Base-by-base conservation (phyloP, 306 rosid species). In the Cercis canadensis region DNA sequence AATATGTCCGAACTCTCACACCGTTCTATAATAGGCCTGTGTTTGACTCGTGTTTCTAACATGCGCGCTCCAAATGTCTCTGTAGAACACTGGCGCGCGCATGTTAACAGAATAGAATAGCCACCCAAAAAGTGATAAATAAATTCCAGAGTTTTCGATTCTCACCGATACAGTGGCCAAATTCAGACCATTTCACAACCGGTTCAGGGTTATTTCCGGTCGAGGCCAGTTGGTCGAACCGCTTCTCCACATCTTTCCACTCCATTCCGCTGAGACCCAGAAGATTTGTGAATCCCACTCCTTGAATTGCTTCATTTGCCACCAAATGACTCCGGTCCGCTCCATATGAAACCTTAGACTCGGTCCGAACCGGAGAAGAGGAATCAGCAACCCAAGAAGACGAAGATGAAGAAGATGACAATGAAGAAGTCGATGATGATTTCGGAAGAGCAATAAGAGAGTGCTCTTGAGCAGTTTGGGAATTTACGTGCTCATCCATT, bases 91-190 rank as follows among this genome's bases (percentile, higher is more conserved):
- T 5, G 43, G 43, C 43, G 43, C 43, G 43, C 43, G 43, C 43
- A 7, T 41, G 70, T 67, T 76, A 56, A 68, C 51, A 6, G 37
- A 44, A 7, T 69, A 21, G 8, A 70, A 33, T 44, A 45, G 21
- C 63, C 80, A 68, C n/a, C 9, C 3, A 43, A 43, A 43, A 43
- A 43, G 13, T 43, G 4, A 43, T 12, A 46, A 4, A 43, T 6
- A 56, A 59, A 50, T 1, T 68, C 46, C 29, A 61, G 46, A 57
- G 61, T 69, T 68, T 57, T 29, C 60, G 10, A 67, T 84, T 72
- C 98, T 87, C 76, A 92, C 98, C 96, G 61, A 89, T 74, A 59
- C 98, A 92, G 53, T 80, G 79, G 51, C 83, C 87, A 75, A 92
- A 88, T 44, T 76, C 83, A 4, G 91, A 76, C 87, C 88, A 81